Base-by-base conservation (phyloP, 2,329 filamentous ascomycete species). In the Torrubiella hemipterigena region DNA sequence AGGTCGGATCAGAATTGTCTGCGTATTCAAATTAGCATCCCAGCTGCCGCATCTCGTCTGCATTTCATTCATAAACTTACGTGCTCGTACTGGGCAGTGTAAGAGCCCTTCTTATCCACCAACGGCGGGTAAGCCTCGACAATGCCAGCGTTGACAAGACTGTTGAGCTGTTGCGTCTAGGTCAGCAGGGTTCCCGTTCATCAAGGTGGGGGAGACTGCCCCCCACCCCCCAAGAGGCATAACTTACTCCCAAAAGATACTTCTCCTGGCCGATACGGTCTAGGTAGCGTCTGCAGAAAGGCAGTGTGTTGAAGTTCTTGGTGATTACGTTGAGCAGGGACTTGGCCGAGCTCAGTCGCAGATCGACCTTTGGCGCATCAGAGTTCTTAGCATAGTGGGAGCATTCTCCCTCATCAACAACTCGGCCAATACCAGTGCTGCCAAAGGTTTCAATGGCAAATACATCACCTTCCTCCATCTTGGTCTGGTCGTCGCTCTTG, bases 361-460 rank as follows among this genome's bases (percentile, higher is more conserved):
- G 63, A 36, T 82, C 73, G 7, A 83, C 77, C 49, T 85, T 83
- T 30, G 78, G 73, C 4, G 77, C 78, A 52, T 93, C 80, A 20
- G 63, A 56, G 38, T 71, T 66, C 54, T 81, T 77, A 27, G 84
- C 86, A 47, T 95, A 96, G 57, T 94, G 86, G 26, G 85, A 94
- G 13, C 77, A 74, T 65, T 93, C 87, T 58, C 85, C 81, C 58
- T 94, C 84, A 49, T 95, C 86, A 42, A 75, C 65, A 34, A 94
- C 83, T 50, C 83, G 81, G 42, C 86, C 87, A 52, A 84, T 87
- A 41, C 87, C 89, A 15, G 87, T 95, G 53, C 81, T 91, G 38
- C 87, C 89, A 55, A 95, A 95, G 0, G 87, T 95, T 63, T 95
- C 87, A 45, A 95, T 93, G 41, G 87, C 87, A 55, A 93, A 96